Percentiles rank a stretch among this genome's conserved stretches.
Evolutionary conservation across 2,329 filamentous ascomycete genomes (phyloP).

Genomic region (Venturia asperata): DNA sequence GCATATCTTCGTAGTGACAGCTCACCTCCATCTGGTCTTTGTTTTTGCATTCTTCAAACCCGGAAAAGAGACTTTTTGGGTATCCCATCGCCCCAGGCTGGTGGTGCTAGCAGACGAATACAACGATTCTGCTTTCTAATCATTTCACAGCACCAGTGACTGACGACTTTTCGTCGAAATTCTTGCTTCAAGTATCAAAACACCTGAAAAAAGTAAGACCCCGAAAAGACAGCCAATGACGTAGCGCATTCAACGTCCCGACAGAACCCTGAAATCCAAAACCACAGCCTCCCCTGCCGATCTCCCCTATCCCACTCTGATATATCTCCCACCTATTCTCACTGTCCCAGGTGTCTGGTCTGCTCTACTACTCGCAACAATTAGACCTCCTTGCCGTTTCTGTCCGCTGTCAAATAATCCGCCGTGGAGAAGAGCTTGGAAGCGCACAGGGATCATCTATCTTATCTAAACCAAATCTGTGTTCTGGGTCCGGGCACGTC

Average conservation of each 20-base stretch:
- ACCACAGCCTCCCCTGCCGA: conserved; percentile 2
- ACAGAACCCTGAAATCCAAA: neutral
- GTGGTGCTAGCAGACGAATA: too few relatives aligned
- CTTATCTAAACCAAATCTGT: neutral
- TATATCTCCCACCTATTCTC: too few relatives aligned
- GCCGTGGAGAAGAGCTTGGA: neutral
- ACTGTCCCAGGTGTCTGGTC: neutral
- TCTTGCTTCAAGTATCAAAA: too few relatives aligned
- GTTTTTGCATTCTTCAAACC: neutral
- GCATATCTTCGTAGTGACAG: neutral
- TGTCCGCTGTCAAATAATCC: neutral
- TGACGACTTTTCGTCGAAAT: too few relatives aligned
- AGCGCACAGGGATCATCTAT: neutral
- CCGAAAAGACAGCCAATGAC: neutral
- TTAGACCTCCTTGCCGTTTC: neutral
- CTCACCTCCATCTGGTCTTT: neutral
- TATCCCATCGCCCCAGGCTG: too few relatives aligned
- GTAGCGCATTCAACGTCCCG: neutral
- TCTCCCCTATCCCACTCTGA: neutral
- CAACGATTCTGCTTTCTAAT: too few relatives aligned
- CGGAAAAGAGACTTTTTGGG: neutral
- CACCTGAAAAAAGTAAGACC: neutral
- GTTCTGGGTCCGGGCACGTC: neutral
- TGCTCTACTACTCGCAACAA: neutral
- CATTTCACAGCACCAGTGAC: too few relatives aligned